Evolutionary conservation across 805 yeast genomes (phyloP), one percentile per base, ranked within the genome.

Genomic region (Kregervanrija delftensis): DNA sequence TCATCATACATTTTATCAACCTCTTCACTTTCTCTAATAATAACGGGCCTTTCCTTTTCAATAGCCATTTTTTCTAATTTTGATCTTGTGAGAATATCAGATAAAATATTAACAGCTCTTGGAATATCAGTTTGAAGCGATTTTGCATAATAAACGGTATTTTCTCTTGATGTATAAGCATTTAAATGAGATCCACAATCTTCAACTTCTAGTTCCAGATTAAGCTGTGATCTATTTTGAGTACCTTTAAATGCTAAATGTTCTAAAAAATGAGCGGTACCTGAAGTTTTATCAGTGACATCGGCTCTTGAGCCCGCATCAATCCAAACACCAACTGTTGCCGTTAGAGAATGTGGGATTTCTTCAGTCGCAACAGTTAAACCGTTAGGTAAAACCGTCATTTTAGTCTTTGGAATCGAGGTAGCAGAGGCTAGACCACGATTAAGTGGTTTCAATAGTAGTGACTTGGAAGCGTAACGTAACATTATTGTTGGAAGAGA

Each of bases 281-380:
- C 99, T 42, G 79, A 73, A 55, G 89, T 89, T 59, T 74, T 74
- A 57, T 86, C 79, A 39, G 72, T 72, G 57, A 80, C 83, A 66
- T 93, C 99, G 3, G 98, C 98, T 50, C 99, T 75, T 3, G 97
- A 90, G 2, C 99, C 99, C 35, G 99, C 96, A 66, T 93, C 96
- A 49, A 93, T 89, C 91, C 96, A 95, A 44, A 93, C 91, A 2
- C 98, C 99, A 11, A 93, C 96, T 2, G 99, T 93, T 49, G 99
- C 98, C 37, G 97, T 89, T 54, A 83, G 75, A 8, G 95, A 82
- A 50, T 85, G 82, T 10, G 98, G 98, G 61, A 86, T 79, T 37
- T 73, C 59, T 62, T 93, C 98, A 39, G 95, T 77, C 44, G 98
- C 99, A 35, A 91, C 96, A 0, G 97, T 91, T 37, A 93, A 67